Percentiles rank a stretch among this genome's conserved stretches.
These are phyloP conservation scores for Kluyveromyces marxianus DNA, from an alignment of 1,139 yeast species.

Conservation along the genomic window DNA sequence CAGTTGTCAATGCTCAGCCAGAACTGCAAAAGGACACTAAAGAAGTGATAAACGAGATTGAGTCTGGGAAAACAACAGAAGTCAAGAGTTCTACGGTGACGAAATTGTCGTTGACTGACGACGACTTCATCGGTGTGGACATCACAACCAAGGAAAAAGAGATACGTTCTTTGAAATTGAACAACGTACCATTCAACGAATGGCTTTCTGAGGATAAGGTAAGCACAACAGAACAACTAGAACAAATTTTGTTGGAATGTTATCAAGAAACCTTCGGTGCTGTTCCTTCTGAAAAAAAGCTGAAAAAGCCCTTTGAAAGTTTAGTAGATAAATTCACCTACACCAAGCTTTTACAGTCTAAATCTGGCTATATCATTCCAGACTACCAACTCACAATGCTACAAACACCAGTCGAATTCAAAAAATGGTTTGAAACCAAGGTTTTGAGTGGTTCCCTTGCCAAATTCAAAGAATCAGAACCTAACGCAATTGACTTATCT, in stretches of 20 bases:
- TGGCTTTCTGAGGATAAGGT: slow-evolving; percentile 33
- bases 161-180: slow-evolving; percentile 11
- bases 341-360: slow-evolving; percentile 49
- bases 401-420: slow-evolving; percentile 40
- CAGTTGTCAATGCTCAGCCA: slow-evolving; percentile 7
- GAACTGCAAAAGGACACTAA: slow-evolving; percentile 14
- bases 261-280: slow-evolving; percentile 18
- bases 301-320: slow-evolving; percentile 33
- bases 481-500: slow-evolving; percentile 65
- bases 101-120: slow-evolving; percentile 18
- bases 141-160: slow-evolving; percentile 9
- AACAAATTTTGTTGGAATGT: slow-evolving; percentile 23
- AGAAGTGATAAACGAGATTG: slow-evolving; percentile 21
- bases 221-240: slow-evolving; percentile 19
- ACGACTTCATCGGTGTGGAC: slow-evolving; percentile 26
- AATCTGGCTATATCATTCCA: slow-evolving; percentile 57
- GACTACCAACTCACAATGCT: slow-evolving; percentile 53
- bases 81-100: slow-evolving; percentile 9
- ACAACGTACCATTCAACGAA: slow-evolving; percentile 19
- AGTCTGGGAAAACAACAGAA: slow-evolving; percentile 13
- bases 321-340: slow-evolving; percentile 52
- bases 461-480: slow-evolving; percentile 58
- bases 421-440: slow-evolving; percentile 37
- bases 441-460: slow-evolving; percentile 38
- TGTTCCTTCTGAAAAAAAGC: slow-evolving; percentile 9